Evolutionary conservation across 2,329 filamentous ascomycete species (phyloP), one percentile per base, ranked within the genome.

Genomic region (Colletotrichum sidae): DNA sequence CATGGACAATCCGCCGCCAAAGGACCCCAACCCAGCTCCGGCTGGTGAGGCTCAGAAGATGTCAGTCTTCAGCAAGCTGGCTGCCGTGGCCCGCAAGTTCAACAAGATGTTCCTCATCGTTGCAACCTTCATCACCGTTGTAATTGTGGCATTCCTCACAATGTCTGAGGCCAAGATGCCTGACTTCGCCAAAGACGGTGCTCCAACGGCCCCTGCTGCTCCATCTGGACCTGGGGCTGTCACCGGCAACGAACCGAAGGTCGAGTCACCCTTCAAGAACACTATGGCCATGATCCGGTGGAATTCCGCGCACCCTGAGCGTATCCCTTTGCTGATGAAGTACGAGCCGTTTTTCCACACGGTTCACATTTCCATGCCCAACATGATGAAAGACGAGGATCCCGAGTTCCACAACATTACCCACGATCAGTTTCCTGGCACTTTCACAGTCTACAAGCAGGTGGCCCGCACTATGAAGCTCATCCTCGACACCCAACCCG

Each of bases 301-400:
- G 69, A 75, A 76, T 37, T 70, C 67, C 34, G 51, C 69, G 15
- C 69, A 60, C 10, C 60, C 69, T 4, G 72, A 76, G 60, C 71
- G 72, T 8, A 69, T 76, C 9, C 72, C 71, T 2, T 38, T 70
- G 49, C 44, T 76, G 8, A 54, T 68, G 47, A 72, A 73, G 55
- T 75, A 77, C 56, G 44, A 66, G 12, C 73, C 75, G 12, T 75
- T 76, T 70, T 75, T 76, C 70, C 69, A 72, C 61, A 67, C 68
- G 6, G 35, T 76, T 8, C 72, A 74, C 59, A 68, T 72, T 42
- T 73, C 72, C 37, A 74, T 74, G 69, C 70, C 72, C 2, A 55
- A 67, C 35, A 59, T 69, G 49, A 38, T 69, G 35, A 39, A 60
- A 35, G 68, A 54, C 8, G 62, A 69, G 49, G 59, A 60, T 11